Evolutionary conservation across 2,329 filamentous ascomycete genomes (phyloP), one percentile per base, ranked within the genome.

Genomic region (Cordyceps militaris): DNA sequence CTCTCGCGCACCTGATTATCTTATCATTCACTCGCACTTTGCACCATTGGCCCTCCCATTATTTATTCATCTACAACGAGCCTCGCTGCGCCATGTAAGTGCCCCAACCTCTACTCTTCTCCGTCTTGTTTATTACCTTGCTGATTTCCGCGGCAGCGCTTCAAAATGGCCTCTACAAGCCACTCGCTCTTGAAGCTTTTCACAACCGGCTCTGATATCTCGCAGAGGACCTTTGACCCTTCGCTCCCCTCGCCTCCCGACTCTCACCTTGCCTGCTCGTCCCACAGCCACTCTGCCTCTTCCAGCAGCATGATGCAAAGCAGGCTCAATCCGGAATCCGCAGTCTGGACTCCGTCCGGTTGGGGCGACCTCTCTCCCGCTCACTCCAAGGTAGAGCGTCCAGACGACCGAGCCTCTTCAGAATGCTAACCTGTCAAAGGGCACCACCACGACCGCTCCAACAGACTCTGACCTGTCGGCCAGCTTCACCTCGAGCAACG

Each of bases 271-370:
- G 26, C 55, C n/a, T 46, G 32, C 44, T 26, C 40, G 0, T 44
- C 55, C 14, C n/a, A 23, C 53, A 1, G 1, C 3, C 36, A 34
- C 46, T 36, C 46, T 14, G 26, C 9, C 47, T 42, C 23, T 6
- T 36, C 43, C 9, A 21, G 19, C 8, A 21, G 19, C 10, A 13
- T 16, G 16, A 21, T 30, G 13, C 23, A 49, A 19, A 58, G 57
- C 43, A 54, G 32, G 24, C 50, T 58, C 6, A 58, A 58, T 11
- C 57, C 57, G 1, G 50, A 53, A 43, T 58, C 57, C 8, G 57
- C 57, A 13, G 42, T 49, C 14, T 58, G 57, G 57, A 54, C 43
- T 13, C 57, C 57, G 3, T 5, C 50, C 10, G 7, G n/a, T 11
- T 58, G 57, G 57, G 43, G 43, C 8, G 50, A 53, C 5, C 7